Evolutionary conservation across 164 flowering plant species (phyloP).

Genomic region (Liriodendron chinense): DNA sequence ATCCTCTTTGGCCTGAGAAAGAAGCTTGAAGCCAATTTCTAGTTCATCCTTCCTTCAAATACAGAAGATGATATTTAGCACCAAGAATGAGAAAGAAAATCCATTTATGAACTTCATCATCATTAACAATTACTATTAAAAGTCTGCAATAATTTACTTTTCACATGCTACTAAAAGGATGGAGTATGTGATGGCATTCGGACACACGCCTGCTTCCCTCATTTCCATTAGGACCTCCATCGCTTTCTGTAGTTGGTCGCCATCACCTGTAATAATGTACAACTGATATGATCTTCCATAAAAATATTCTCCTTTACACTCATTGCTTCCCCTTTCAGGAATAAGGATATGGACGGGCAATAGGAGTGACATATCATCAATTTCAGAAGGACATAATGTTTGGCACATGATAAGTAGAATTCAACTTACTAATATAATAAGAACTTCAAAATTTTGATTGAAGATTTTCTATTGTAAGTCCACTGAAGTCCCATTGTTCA

Average conservation of each 20-base stretch:
- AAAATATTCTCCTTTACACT: no score
- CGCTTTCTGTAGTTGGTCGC: constrained; percentile 69
- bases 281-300: not conserved
- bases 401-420: no score
- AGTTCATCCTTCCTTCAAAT: constrained; percentile 62
- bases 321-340: no score
- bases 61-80: not conserved
- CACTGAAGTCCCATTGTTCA: no score
- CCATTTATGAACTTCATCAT: constrained; percentile 1
- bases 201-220: constrained; percentile 48
- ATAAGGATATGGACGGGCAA: no score
- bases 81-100: constrained; percentile 7
- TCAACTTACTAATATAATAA: no score
- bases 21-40: constrained; percentile 59
- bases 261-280: constrained; percentile 59
- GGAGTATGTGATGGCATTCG: constrained; percentile 73
- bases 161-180: constrained; percentile 75
- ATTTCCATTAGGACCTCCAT: constrained; percentile 65
- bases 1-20: constrained; percentile 71
- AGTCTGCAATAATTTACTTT: constrained; percentile 42
- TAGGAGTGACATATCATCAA: no score
- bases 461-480: no score
- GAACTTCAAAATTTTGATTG: no score
- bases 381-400: no score
- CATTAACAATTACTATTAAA: not conserved